Percentiles rank a stretch among this genome's conserved stretches.
Conservation (phyloP, 495 filamentous ascomycete genomes). For the Letharia columbiana region DNA sequence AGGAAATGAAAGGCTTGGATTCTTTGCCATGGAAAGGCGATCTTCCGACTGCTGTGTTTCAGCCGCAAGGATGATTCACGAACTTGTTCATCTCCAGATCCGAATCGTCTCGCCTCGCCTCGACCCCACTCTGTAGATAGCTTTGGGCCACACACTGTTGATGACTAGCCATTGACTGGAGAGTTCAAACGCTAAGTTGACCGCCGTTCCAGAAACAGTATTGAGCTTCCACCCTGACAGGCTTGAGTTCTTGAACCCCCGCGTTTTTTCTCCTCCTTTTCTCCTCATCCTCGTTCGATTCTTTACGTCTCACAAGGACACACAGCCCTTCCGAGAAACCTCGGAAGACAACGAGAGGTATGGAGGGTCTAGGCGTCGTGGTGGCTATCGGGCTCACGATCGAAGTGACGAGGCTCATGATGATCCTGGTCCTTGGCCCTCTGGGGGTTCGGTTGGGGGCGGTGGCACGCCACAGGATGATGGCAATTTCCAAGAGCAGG, state of each 20-base stretch:
- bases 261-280: neutral
- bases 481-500: neutral
- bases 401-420: neutral
- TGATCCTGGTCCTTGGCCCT: neutral
- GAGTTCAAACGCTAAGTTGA: neutral
- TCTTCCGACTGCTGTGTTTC: no score
- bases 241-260: neutral
- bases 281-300: neutral
- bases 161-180: neutral
- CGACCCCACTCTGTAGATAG: neutral
- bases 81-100: no score
- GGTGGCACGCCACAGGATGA: neutral
- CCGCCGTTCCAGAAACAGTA: neutral
- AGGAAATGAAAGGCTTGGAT: no score
- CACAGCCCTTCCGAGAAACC: neutral
- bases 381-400: neutral
- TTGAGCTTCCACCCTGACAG: neutral
- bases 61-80: no score
- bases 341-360: neutral
- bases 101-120: no score
- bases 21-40: no score
- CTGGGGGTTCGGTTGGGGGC: neutral
- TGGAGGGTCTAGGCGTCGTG: neutral
- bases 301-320: neutral
- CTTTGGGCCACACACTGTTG: neutral